phyloP scores from a whole-genome alignment of 208 protist species.

The Lotmaria passim region DNA sequence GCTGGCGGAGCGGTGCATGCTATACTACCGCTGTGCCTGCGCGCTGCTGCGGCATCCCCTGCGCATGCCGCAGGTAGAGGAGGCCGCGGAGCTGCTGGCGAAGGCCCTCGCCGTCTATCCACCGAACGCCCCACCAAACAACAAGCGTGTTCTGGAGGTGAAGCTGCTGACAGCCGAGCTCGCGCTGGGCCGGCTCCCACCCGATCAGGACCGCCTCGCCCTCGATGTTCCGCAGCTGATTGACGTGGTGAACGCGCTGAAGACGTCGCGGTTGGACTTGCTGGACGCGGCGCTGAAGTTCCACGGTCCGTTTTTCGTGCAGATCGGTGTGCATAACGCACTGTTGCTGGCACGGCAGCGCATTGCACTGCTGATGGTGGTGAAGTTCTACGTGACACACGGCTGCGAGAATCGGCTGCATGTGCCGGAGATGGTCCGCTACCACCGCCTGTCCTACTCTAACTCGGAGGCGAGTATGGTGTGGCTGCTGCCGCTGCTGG shows the following conservation, averaged over 20 bases:
- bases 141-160: constrained; percentile 55
- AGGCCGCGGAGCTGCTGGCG: constrained; percentile 58
- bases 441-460: constrained; percentile 56
- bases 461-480: constrained; percentile 39
- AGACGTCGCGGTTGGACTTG: constrained; percentile 54
- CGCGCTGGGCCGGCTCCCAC: constrained; percentile 30
- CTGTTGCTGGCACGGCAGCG: constrained; percentile 64
- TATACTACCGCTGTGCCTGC: constrained; percentile 73
- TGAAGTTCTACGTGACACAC: constrained; percentile 69
- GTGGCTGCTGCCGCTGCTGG: constrained; percentile 83
- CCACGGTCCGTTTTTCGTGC: constrained; percentile 69
- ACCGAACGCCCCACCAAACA: constrained; percentile 30
- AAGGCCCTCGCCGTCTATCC: constrained; percentile 60
- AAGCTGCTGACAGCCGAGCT: constrained; percentile 61
- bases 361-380: constrained; percentile 72
- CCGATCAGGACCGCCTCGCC: constrained; percentile 20
- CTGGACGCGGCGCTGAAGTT: constrained; percentile 62
- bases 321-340: constrained; percentile 71
- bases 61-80: constrained; percentile 38
- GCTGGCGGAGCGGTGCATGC: constrained; percentile 60
- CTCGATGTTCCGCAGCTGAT: constrained; percentile 36
- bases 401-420: constrained; percentile 42
- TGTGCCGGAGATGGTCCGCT: constrained; percentile 67
- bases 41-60: constrained; percentile 61
- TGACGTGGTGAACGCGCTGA: constrained; percentile 75